These are phyloP conservation scores for Lachnellula occidentalis DNA, from an alignment of 2,329 filamentous ascomycete species.

Conservation along the genomic window DNA sequence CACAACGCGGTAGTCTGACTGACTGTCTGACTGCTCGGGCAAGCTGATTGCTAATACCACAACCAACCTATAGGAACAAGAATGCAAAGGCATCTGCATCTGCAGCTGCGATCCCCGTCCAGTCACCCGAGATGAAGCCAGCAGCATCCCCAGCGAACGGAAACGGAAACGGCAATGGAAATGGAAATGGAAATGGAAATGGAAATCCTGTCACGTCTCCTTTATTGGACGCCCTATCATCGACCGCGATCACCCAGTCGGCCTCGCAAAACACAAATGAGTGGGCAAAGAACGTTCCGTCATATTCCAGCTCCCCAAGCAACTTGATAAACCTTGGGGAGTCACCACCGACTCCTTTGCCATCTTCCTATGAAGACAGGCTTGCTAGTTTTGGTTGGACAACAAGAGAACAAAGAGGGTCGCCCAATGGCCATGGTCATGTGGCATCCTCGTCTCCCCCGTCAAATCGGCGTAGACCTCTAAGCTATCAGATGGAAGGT, in stretches of 20 bases:
- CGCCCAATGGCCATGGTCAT: slow-evolving; percentile 20
- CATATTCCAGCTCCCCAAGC: slow-evolving; percentile 37
- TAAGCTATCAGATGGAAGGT: slow-evolving; percentile 45
- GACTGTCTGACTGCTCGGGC: neutral
- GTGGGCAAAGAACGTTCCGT: slow-evolving; percentile 40
- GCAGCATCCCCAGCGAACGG: slow-evolving; percentile 14
- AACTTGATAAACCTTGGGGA: slow-evolving; percentile 39
- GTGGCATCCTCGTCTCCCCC: slow-evolving; percentile 30
- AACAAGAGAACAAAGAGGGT: slow-evolving; percentile 27
- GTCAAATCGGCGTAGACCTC: slow-evolving; percentile 38
- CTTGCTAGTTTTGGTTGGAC: slow-evolving; percentile 25
- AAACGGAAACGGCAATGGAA: slow-evolving; percentile 10
- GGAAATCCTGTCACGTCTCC: slow-evolving; percentile 24
- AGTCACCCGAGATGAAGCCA: slow-evolving; percentile 27
- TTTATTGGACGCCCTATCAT: slow-evolving; percentile 29
- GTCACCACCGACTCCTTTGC: slow-evolving; percentile 37
- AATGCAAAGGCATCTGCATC: slow-evolving; percentile 18
- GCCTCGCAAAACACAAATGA: slow-evolving; percentile 33
- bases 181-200: slow-evolving; percentile 1
- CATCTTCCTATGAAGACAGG: slow-evolving; percentile 31
- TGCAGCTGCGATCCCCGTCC: slow-evolving; percentile 12
- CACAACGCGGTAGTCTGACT: neutral
- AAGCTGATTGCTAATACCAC: slow-evolving; percentile 5
- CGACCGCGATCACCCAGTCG: slow-evolving; percentile 22
- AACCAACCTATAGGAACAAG: slow-evolving; percentile 17